phyloP scores from a whole-genome alignment of 306 rosid genomes.

The Trifolium repens region DNA sequence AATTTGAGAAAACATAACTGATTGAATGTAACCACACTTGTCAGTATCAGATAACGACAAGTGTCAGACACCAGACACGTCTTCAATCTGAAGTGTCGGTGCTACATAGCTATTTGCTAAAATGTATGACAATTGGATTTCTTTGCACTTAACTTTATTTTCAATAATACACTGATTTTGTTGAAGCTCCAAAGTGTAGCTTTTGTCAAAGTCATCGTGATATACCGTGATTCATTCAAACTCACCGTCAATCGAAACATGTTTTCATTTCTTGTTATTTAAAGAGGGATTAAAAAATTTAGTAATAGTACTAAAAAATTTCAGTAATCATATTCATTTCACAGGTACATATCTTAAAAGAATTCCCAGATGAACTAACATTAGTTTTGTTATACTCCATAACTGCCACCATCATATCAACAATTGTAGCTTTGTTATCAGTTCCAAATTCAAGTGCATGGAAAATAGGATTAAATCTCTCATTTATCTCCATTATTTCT shows the following conservation, averaged over 20 bases:
- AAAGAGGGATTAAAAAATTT: not conserved
- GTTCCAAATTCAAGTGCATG: constrained; percentile 75
- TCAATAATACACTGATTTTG: not conserved
- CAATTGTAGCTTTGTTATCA: constrained; percentile 50
- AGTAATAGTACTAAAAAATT: not conserved
- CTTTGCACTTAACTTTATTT: not conserved
- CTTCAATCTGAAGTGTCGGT: not conserved
- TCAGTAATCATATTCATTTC: not conserved
- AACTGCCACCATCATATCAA: constrained; percentile 57
- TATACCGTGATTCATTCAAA: too few species aligned
- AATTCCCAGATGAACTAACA: constrained; percentile 73
- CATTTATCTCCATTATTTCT: constrained; percentile 70
- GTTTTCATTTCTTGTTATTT: too few species aligned
- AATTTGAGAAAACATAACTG: not conserved
- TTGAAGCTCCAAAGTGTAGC: too few species aligned
- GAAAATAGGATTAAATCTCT: constrained; percentile 58
- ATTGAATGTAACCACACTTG: too few species aligned
- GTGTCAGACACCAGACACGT: too few species aligned
- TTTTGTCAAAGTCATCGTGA: too few species aligned
- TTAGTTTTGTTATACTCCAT: constrained; percentile 70
- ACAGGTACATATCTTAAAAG: constrained; percentile 83
- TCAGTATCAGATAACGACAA: too few species aligned
- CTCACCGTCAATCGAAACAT: too few species aligned
- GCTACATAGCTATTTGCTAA: not conserved
- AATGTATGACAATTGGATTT: not conserved